Evolutionary conservation across 768 basidiomycete species (phyloP).

Genomic region (Rhizopogon vinicolor): DNA sequence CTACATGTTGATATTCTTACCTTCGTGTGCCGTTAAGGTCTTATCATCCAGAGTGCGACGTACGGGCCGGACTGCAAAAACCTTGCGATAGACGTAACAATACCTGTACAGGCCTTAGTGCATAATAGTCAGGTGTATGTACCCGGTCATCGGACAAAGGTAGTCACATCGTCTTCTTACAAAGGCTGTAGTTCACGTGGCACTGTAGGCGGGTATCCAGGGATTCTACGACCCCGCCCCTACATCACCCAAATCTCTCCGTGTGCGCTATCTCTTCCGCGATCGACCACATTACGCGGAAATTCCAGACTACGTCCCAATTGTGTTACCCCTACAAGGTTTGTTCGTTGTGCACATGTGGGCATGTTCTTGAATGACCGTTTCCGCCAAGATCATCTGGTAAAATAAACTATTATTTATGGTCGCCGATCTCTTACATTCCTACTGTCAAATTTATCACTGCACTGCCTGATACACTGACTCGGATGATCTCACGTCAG

Average conservation of each 20-base stretch:
- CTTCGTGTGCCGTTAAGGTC: slow-evolving; percentile 38
- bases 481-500: not conserved
- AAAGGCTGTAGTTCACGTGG: not conserved
- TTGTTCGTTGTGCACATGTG: slow-evolving; percentile 24
- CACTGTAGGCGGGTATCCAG: slow-evolving; percentile 58
- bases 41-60: slow-evolving; percentile 70
- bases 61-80: slow-evolving; percentile 62
- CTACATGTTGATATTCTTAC: slow-evolving; percentile 7
- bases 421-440: not conserved
- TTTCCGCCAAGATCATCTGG: slow-evolving; percentile 21
- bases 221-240: slow-evolving; percentile 89
- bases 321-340: slow-evolving; percentile 76
- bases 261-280: slow-evolving; percentile 74
- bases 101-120: slow-evolving; percentile 79
- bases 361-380: slow-evolving; percentile 5
- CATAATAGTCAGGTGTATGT: slow-evolving; percentile 75
- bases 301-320: slow-evolving; percentile 62
- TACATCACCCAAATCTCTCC: slow-evolving; percentile 62
- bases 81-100: slow-evolving; percentile 69
- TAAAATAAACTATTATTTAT: slow-evolving; percentile 12
- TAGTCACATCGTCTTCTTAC: slow-evolving; percentile 18
- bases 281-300: slow-evolving; percentile 73
- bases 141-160: slow-evolving; percentile 73
- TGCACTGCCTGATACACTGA: not conserved
- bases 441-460: too few relatives aligned